These are phyloP conservation scores for Phlebopus sp. DNA, from an alignment of 1,284 basidiomycete species.

Conservation along the genomic window DNA sequence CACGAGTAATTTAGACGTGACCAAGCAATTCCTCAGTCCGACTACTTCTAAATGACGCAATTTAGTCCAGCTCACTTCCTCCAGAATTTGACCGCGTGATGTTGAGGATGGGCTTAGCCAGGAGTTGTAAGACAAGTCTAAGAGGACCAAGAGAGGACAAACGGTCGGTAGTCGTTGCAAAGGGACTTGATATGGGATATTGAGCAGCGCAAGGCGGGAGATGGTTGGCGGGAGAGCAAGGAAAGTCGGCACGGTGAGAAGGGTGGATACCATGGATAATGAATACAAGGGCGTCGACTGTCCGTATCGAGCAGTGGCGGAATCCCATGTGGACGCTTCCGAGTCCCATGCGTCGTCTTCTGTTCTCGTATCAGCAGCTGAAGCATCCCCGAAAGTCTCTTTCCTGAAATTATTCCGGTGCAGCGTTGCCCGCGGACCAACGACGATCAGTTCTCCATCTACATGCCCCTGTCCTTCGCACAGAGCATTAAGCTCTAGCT, in stretches of 20 bases:
- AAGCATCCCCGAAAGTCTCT: slow-evolving; percentile 2
- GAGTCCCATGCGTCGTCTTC: neutral
- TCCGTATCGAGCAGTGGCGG: slow-evolving; percentile 9
- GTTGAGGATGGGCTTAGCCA: slow-evolving; percentile 47
- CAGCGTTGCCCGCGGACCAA: slow-evolving; percentile 50
- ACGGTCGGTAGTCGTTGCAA: slow-evolving; percentile 53
- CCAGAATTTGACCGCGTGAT: slow-evolving; percentile 39
- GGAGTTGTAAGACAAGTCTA: slow-evolving; percentile 66
- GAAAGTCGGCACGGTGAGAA: slow-evolving; percentile 36
- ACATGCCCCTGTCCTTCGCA: slow-evolving; percentile 48
- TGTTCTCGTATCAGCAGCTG: neutral
- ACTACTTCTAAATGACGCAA: slow-evolving; percentile 51
- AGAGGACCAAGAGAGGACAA: slow-evolving; percentile 59
- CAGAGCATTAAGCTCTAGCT: slow-evolving; percentile 45
- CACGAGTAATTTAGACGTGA: slow-evolving; percentile 38
- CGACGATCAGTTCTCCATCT: slow-evolving; percentile 59
- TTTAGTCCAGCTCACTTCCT: slow-evolving; percentile 52
- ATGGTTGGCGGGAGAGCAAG: slow-evolving; percentile 55
- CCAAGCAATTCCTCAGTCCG: slow-evolving; percentile 50
- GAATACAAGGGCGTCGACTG: slow-evolving; percentile 36
- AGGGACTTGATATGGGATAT: slow-evolving; percentile 41
- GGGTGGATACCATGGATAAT: slow-evolving; percentile 37
- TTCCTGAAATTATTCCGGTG: slow-evolving; percentile 41
- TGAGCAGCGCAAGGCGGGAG: slow-evolving; percentile 55
- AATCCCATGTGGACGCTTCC: slow-evolving; percentile 23